Evolutionary conservation across 176 grass and related monocot species (phyloP), one percentile per base, ranked within the genome.

Genomic region (Cenchrus fungigraminus): DNA sequence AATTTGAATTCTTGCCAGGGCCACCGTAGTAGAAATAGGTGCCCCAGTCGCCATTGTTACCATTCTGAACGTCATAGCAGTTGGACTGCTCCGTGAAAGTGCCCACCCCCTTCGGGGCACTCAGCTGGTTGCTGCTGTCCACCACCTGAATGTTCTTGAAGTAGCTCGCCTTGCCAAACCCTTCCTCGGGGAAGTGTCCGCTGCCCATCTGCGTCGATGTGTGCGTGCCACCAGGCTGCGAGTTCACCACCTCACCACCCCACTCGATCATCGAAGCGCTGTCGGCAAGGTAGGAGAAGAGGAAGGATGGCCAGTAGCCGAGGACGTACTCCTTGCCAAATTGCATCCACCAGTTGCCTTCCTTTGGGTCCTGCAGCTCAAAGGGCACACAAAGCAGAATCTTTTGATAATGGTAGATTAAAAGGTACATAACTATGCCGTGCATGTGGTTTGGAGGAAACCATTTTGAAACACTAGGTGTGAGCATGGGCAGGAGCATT

Each of bases 331-430:
- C 81, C 62, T 63, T 94, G 75, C 90, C 92, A 53, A 92, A 97
- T 67, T 97, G 88, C 92, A 97, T 91, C 95, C 95, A 97, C 95
- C 95, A 94, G 83, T 97, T 91, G 5, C 95, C 95, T 61, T 92
- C 81, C 68, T 92, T 97, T 17, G 86, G 95, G 76, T 97, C 95
- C 95, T 97, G 74, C 37, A 40, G 37, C 42, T 80, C 87, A 86
- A 8, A 45, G 2, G 50, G 6, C 29, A 43, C 46, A 22, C 10
- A 62, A 8, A 80, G 50, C 70, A 84, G 9, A 50, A 89, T 68
- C 61, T 12, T 75, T 62, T 61, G 46, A 74, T 44, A 49, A 69
- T 6, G 22, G 40, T 62, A 62, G 4, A 28, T 40, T 43, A 73
- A 78, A 76, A 37, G 28, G 12, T 15, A 10, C 49, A 58, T 79